Base-by-base conservation (phyloP, 1,284 basidiomycete genomes). In the Ustilago nuda region DNA sequence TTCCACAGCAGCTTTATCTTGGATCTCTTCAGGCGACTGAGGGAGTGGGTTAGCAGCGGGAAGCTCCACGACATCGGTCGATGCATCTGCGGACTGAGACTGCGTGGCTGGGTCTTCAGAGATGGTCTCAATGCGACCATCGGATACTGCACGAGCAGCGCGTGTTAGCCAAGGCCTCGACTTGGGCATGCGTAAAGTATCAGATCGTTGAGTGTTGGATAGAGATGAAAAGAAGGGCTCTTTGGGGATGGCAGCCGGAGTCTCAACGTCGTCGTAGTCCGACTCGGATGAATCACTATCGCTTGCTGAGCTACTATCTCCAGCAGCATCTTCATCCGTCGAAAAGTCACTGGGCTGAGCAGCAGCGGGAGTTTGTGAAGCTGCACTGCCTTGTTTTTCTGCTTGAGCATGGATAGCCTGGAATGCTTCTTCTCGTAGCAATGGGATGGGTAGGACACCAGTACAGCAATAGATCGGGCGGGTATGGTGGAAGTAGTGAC, bases 401-500 rank as follows among this genome's bases (percentile, higher is more conserved):
- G 62, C 39, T 30, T 75, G 68, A 5, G 65, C 56, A 13, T 60
- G 65, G 17, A 82, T 56, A 1, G 72, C 72, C 23, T 65, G 59
- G 12, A 45, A 45, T 1, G 80, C 81, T 27, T 70, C 62, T 30
- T 71, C 71, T 11, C 59, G 55, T 0, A 66, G 58, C n/a, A 83
- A 68, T 2, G 82, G 82, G 33, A 83, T 78, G 35, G 73, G 68
- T 3, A 82, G 57, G 5, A 82, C 77, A 19, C 76, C 80, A 0
- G 71, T 76, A 54, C 75, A 76, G 60, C 76, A 73, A 59, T 76
- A 82, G 58, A 83, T 74, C 6, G 79, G 79, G 2, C 69, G 61
- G 4, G 73, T 64, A 4, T 73, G 45, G 58, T 80, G 72, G n/a
- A 82, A 71, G 52, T 79, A 81, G 54, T 79, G 66, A 8, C 82